These are phyloP conservation scores for Pulveroboletus sp. DNA, from an alignment of 768 basidiomycete species.

Conservation along the genomic window DNA sequence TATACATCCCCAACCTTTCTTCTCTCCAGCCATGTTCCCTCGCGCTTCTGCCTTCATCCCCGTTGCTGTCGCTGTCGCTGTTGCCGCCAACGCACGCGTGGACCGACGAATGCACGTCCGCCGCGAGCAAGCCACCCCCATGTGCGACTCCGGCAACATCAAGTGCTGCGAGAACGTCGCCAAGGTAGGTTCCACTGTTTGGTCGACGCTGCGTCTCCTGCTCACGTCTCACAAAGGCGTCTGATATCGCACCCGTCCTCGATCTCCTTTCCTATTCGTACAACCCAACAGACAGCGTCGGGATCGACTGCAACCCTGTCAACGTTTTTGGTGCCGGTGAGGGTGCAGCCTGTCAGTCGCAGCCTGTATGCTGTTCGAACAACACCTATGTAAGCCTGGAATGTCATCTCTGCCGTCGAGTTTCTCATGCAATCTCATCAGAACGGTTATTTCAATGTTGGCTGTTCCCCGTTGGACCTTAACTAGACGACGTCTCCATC, in stretches of 20 bases:
- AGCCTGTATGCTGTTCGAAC: conserved; percentile 27
- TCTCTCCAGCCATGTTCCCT: conserved; percentile 19
- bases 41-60: conserved; percentile 18
- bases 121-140: background rate
- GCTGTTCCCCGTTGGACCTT: conserved; percentile 24
- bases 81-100: conserved; percentile 22
- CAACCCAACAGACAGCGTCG: conserved; percentile 20
- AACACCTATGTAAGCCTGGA: conserved; percentile 16
- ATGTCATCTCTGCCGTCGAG: background rate
- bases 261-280: conserved; percentile 8
- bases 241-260: conserved; percentile 1
- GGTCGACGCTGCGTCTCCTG: background rate
- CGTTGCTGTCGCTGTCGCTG: conserved; percentile 15
- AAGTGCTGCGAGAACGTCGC: conserved; percentile 18
- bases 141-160: conserved; percentile 20
- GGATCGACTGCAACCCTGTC: conserved; percentile 23
- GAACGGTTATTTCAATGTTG: conserved; percentile 19
- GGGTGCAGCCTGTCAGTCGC: conserved; percentile 17
- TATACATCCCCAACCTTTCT: background rate
- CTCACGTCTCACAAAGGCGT: conserved; percentile 9
- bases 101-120: conserved; percentile 16
- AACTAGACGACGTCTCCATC: conserved; percentile 14
- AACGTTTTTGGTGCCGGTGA: conserved; percentile 17
- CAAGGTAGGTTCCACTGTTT: conserved; percentile 15
- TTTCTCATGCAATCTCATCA: too few relatives aligned